Evolutionary conservation across 306 rosid species (phyloP), one percentile per base, ranked within the genome.

Genomic region (Quercus gilva): DNA sequence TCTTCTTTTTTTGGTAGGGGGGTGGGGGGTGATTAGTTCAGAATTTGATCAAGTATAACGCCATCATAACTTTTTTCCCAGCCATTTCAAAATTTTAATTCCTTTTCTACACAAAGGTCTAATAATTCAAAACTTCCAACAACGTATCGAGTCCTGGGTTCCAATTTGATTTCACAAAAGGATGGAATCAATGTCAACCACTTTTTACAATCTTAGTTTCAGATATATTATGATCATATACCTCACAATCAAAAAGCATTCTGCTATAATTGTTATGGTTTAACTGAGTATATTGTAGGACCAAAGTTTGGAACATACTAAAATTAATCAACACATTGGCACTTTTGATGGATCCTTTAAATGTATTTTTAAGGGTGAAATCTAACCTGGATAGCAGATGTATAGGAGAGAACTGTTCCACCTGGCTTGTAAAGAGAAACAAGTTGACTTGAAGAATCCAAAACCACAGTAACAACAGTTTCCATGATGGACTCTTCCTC

Each of bases 401-500:
- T 88, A 69, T 76, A 78, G 58, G 99, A 97, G 60, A 92, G 92
- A 78, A 89, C 89, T 4, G 90, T 63, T 75, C 97, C 97, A 49
- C 92, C 99, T 12, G 99, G 95, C 86, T 94, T 94, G 91, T 91
- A 88, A 79, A 91, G 93, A 69, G 97, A 92, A 80, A 91, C 85
- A 5, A 88, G 89, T 64, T 88, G 94, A 84, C 93, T 86, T 21
- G 92, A 84, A 55, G 97, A 87, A 84, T 88, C 94, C 87, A 94
- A 86, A 81, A 92, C 97, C 77, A 91, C 87, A 23, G 97, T 88
- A 68, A 91, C 89, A 61, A 85, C 83, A 80, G 97, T 92, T 85
- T 94, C 97, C 86, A 92, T 86, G 68, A 94, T 74, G 9, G 94
- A 91, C 74, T 94, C 99, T 87, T 94, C 99, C 89, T 94, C 95